These are phyloP conservation scores for Nepenthes mirabilis DNA, from an alignment of 148 eudicot species.

Conservation along the genomic window DNA sequence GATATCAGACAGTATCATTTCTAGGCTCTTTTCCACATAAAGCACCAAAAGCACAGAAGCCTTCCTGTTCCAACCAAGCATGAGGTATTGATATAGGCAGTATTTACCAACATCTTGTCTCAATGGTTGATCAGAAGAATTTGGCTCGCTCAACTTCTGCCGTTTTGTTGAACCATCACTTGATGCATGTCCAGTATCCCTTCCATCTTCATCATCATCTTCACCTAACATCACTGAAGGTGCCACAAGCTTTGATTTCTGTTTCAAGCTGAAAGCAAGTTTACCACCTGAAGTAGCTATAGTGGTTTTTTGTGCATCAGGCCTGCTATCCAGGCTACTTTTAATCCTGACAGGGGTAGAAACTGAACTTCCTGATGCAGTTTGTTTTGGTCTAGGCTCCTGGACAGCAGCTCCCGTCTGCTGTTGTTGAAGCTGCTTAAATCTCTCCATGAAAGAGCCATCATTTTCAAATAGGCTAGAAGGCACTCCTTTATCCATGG, in stretches of 20 bases:
- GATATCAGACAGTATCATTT: not conserved
- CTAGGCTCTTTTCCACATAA: not conserved
- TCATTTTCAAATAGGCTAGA: constrained; percentile 49
- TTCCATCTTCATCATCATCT: constrained; percentile 48
- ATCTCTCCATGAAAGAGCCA: constrained; percentile 72
- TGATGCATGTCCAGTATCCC: constrained; percentile 12
- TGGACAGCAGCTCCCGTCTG: constrained; percentile 22
- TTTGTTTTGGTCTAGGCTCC: constrained; percentile 24
- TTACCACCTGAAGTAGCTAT: constrained; percentile 53
- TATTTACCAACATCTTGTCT: constrained; percentile 36
- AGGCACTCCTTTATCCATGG: constrained; percentile 36
- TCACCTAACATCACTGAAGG: constrained; percentile 72
- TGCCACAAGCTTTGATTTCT: constrained; percentile 72
- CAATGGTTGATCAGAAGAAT: constrained; percentile 14
- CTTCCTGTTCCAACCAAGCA: not conserved
- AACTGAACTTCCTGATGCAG: constrained; percentile 21
- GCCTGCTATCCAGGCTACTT: constrained; percentile 25
- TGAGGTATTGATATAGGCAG: constrained; percentile 14
- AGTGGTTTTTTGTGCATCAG: constrained; percentile 19
- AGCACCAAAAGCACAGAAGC: not conserved
- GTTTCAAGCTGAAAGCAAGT: constrained; percentile 86
- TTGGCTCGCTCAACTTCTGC: constrained; percentile 21
- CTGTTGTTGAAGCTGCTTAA: constrained; percentile 46
- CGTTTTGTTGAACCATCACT: constrained; percentile 23
- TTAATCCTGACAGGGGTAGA: constrained; percentile 35